These are phyloP conservation scores for Fulvia fulva DNA, from an alignment of 2,329 filamentous ascomycete species.

Conservation along the genomic window DNA sequence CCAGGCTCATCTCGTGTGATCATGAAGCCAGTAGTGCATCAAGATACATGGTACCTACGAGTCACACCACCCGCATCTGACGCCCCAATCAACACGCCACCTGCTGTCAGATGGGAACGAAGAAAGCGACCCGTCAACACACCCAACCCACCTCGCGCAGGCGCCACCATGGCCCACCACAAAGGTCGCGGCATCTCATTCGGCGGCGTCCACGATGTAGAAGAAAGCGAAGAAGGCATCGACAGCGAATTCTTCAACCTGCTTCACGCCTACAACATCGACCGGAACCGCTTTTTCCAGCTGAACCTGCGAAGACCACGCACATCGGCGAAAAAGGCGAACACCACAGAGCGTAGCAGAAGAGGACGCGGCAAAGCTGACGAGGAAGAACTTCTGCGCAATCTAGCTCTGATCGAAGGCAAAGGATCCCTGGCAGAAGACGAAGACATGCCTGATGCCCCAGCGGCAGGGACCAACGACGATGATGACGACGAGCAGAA, in stretches of 20 bases:
- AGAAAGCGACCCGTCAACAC: constrained; percentile 88
- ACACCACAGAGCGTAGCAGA: constrained; percentile 51
- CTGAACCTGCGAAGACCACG: constrained; percentile 72
- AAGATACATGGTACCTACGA: constrained; percentile 90
- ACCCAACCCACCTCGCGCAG: constrained; percentile 77
- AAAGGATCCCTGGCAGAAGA: constrained; percentile 61
- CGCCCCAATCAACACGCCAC: constrained; percentile 60
- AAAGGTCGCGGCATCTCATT: constrained; percentile 90
- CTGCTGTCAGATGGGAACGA: constrained; percentile 82
- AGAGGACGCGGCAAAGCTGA: constrained; percentile 80
- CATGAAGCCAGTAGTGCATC: constrained; percentile 82
- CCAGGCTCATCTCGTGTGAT: constrained; percentile 63
- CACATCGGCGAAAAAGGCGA: constrained; percentile 47
- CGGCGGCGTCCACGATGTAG: constrained; percentile 72
- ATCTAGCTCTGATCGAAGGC: constrained; percentile 79
- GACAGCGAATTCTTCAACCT: constrained; percentile 97
- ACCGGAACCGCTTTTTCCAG: constrained; percentile 91
- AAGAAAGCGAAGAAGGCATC: constrained; percentile 65
- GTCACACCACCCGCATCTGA: constrained; percentile 70
- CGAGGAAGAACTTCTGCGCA: constrained; percentile 83
- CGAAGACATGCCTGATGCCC: constrained; percentile 35
- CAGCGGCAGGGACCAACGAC: constrained; percentile 32
- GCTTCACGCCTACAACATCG: constrained; percentile 89
- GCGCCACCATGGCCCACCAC: constrained; percentile 90
- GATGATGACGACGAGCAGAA: constrained; percentile 53